A percentile compares a stretch with the other conserved stretches of the same genome.
Conservation (phyloP, 495 filamentous ascomycete species). For the Aspergillus panamensis region DNA sequence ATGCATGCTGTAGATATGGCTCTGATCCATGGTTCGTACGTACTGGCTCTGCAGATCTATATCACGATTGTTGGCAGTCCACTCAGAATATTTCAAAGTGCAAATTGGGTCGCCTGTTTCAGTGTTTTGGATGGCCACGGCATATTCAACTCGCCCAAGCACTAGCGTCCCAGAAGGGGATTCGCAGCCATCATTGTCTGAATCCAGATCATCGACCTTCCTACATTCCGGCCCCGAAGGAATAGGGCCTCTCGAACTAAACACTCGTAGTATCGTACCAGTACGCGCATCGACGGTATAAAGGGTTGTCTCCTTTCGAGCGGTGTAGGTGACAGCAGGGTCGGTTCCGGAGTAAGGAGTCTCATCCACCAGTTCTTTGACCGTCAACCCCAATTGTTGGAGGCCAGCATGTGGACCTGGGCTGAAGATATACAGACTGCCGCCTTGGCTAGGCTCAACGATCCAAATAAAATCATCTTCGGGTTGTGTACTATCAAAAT, state of each 20-base stretch:
- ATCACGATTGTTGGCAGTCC: constrained; percentile 90
- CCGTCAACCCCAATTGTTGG: constrained; percentile 64
- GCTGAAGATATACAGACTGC: constrained; percentile 82
- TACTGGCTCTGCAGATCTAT: constrained; percentile 84
- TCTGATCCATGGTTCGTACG: constrained; percentile 71
- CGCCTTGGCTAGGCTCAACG: constrained; percentile 86
- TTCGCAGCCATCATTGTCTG: constrained; percentile 69
- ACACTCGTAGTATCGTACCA: constrained; percentile 65
- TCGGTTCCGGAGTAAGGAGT: constrained; percentile 64
- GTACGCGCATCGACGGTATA: constrained; percentile 82
- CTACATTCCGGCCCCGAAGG: constrained; percentile 49
- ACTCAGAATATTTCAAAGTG: constrained; percentile 90
- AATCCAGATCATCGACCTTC: constrained; percentile 56
- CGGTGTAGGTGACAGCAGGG: constrained; percentile 72
- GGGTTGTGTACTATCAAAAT: constrained; percentile 51
- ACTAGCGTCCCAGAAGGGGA: constrained; percentile 68
- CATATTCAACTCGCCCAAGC: constrained; percentile 83
- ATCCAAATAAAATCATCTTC: constrained; percentile 93
- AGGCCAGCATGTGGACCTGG: constrained; percentile 57
- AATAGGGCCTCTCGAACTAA: constrained; percentile 55
- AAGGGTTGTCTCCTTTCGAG: constrained; percentile 74
- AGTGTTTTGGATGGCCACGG: constrained; percentile 74
- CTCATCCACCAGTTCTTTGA: constrained; percentile 73
- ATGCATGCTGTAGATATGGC: constrained; percentile 82
- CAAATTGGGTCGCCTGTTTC: constrained; percentile 74